Evolutionary conservation across 2,329 filamentous ascomycete species (phyloP), one percentile per base, ranked within the genome.

Genomic region (Hymenoscyphus infarciens): DNA sequence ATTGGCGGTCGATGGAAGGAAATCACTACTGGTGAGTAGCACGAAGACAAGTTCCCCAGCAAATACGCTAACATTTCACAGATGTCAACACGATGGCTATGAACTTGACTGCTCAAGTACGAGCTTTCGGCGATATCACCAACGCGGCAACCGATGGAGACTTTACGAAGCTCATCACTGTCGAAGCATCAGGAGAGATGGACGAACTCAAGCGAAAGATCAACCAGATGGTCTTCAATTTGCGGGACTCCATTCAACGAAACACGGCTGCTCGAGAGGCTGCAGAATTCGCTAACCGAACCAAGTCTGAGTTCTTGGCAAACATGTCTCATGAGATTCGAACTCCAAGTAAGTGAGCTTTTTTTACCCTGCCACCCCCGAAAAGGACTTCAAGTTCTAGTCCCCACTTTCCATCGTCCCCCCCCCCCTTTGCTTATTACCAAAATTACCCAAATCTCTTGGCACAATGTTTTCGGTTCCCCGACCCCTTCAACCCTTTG

Each of bases 271-370:
- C 95, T 62, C 90, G 95, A 77, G 94, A 98, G 77, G 93, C 94
- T 56, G 95, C 95, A 72, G 95, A 99, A 75, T 81, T 97, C 74
- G 95, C 95, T 67, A 98, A 97, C 81, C 94, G 96, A 78, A 98
- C 94, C 52, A 99, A 99, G 75, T 97, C 94, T 10, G 95, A 98
- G 74, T 99, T 99, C 80, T 80, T 99, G 64, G 95, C 95, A 64
- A 99, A 99, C 76, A 98, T 98, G 94, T 96, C 91, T 55, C 94
- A 98, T 83, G 94, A 98, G 77, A 98, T 98, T 71, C 86, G 94
- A 74, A 99, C 95, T 39, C 95, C 92, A 97, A 97, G 87, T 39
- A 69, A 57, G 60, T 29, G 52, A 42, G 25, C 27, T 25, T 22
- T 13, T 49, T 22, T 22, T 52, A 13, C 22, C 45, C 45, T 27